Evolutionary conservation across 2,329 filamentous ascomycete species (phyloP).

Genomic region (Epichloe sibirici): DNA sequence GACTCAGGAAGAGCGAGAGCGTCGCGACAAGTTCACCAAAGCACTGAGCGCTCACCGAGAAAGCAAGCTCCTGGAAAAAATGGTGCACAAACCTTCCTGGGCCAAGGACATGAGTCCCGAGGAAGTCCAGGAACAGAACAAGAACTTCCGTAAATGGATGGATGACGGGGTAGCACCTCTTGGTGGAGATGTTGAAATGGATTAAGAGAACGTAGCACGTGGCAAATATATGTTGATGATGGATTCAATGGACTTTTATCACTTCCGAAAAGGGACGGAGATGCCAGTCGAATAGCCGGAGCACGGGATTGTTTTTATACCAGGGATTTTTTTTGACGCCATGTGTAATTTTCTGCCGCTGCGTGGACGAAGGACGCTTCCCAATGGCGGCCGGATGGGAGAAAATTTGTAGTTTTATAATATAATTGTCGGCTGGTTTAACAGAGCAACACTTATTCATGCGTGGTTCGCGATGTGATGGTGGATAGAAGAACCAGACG

Average conservation of each 20-base stretch:
- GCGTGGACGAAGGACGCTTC: background rate
- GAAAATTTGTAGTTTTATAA: background rate
- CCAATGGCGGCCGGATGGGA: background rate
- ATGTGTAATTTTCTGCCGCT: background rate
- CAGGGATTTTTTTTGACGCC: conserved; percentile 2
- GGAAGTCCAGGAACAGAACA: conserved; percentile 62
- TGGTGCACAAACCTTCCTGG: conserved; percentile 71
- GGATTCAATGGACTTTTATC: background rate
- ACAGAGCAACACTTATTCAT: background rate
- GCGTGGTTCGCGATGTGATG: background rate
- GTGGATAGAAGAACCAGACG: background rate
- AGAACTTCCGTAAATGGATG: conserved; percentile 44
- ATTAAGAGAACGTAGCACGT: background rate
- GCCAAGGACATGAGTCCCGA: conserved; percentile 70
- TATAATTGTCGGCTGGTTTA: background rate
- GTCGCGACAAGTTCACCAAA: conserved; percentile 39
- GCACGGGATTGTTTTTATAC: conserved; percentile 5
- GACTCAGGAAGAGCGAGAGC: conserved; percentile 50
- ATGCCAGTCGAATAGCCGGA: conserved; percentile 1
- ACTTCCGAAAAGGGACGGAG: background rate
- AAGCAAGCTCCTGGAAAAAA: conserved; percentile 62
- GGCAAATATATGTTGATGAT: background rate
- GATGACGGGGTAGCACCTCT: conserved; percentile 32
- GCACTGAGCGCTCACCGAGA: conserved; percentile 49
- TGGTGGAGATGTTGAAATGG: conserved; percentile 2